Evolutionary conservation across 768 basidiomycete species (phyloP).

Genomic region (Scleroderma bovista): DNA sequence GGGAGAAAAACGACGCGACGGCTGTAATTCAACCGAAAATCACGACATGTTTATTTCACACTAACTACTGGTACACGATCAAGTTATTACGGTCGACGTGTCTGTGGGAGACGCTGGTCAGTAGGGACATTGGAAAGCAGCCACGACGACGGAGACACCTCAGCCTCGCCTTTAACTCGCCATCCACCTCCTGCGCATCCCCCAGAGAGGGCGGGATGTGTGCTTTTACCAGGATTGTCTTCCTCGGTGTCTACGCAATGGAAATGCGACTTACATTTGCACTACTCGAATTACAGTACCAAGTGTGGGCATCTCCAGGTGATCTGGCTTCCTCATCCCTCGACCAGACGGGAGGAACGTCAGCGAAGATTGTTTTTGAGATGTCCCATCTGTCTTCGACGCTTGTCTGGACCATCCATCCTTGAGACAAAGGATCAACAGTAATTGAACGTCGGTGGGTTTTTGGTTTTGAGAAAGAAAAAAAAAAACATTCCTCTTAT

Average conservation of each 20-base stretch:
- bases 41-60: constrained; percentile 4
- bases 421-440: constrained; percentile 55
- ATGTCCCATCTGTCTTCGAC: constrained; percentile 60
- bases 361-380: constrained; percentile 95
- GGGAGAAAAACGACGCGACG: not conserved
- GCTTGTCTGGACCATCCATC: constrained; percentile 86
- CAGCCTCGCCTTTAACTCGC: constrained; percentile 88
- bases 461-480: constrained; percentile 24
- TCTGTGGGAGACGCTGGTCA: not conserved
- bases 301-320: constrained; percentile 79
- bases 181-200: constrained; percentile 58
- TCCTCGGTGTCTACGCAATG: constrained; percentile 46
- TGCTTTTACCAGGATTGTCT: constrained; percentile 88
- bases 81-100: not conserved
- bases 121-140: not conserved
- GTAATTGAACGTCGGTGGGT: constrained; percentile 89
- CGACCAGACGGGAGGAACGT: constrained; percentile 81
- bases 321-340: constrained; percentile 88
- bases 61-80: not conserved
- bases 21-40: constrained; percentile 1
- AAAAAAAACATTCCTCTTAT: constrained; percentile 20
- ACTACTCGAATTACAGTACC: constrained; percentile 1
- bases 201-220: constrained; percentile 50
- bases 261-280: constrained; percentile 23
- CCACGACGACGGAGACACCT: constrained; percentile 33